Percentiles rank a stretch among this genome's conserved stretches.
phyloP scores from a whole-genome alignment of 306 rosid species.

The Arachis stenosperma region DNA sequence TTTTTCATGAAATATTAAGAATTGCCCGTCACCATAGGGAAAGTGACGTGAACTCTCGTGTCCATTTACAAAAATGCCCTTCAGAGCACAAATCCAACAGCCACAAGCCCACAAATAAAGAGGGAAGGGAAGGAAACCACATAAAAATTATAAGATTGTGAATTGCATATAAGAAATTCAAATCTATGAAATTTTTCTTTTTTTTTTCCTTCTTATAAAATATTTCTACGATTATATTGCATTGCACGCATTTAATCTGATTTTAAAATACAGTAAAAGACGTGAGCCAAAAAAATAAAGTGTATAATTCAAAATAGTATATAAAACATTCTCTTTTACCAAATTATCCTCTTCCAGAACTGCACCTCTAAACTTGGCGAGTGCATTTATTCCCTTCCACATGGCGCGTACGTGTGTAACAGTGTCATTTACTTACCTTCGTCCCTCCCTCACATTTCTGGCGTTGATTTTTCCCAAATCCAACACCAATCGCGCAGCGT shows the following conservation, averaged over 20 bases:
- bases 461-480: slow-evolving; percentile 28
- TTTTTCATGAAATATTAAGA: background rate
- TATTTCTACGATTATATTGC: too few species aligned
- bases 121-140: too few species aligned
- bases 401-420: slow-evolving; percentile 41
- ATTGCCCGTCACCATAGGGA: background rate
- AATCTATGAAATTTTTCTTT: too few species aligned
- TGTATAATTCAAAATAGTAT: too few species aligned
- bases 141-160: too few species aligned
- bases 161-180: too few species aligned
- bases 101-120: too few species aligned
- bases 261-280: too few species aligned
- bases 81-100: background rate
- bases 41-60: background rate
- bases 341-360: slow-evolving; percentile 9
- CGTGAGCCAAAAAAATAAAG: too few species aligned
- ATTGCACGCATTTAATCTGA: too few species aligned
- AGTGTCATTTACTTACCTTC: slow-evolving; percentile 10
- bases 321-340: too few species aligned
- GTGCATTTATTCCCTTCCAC: slow-evolving; percentile 28
- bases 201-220: too few species aligned
- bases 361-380: slow-evolving; percentile 12
- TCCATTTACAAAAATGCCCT: slow-evolving; percentile 39
- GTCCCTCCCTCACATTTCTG: slow-evolving; percentile 24
- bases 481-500: slow-evolving; percentile 40